Evolutionary conservation across 371 early-diverging fungal genomes (phyloP).

Genomic region (Fennellomyces sp.): DNA sequence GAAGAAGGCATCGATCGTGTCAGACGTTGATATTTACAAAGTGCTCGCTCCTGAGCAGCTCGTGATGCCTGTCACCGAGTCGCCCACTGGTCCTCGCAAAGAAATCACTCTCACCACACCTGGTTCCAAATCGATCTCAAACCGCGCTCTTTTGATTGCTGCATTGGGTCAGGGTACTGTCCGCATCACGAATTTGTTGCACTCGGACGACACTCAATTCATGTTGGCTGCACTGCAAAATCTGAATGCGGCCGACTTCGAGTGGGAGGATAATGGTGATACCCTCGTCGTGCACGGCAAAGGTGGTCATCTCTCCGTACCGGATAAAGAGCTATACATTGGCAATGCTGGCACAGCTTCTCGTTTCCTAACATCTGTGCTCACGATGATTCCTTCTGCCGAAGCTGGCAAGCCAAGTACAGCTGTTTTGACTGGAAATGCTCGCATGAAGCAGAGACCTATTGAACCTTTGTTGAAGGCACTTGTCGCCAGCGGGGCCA

Average conservation of each 20-base stretch:
- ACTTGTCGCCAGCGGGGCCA: slow-evolving; percentile 77
- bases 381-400: slow-evolving; percentile 68
- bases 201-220: slow-evolving; percentile 97
- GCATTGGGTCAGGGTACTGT: slow-evolving; percentile 88
- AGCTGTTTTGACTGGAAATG: slow-evolving; percentile 92
- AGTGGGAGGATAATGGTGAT: slow-evolving; percentile 93
- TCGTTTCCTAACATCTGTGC: slow-evolving; percentile 92
- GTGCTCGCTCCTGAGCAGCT: slow-evolving; percentile 80
- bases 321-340: slow-evolving; percentile 83
- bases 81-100: slow-evolving; percentile 41
- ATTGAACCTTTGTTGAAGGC: slow-evolving; percentile 91
- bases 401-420: slow-evolving; percentile 34
- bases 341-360: slow-evolving; percentile 99
- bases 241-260: slow-evolving; percentile 84
- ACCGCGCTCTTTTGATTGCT: slow-evolving; percentile 92
- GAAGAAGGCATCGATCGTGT: slow-evolving; percentile 78
- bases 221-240: slow-evolving; percentile 93
- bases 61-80: slow-evolving; percentile 67
- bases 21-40: slow-evolving; percentile 82
- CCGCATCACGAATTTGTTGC: slow-evolving; percentile 85
- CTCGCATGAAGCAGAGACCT: slow-evolving; percentile 97
- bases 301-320: slow-evolving; percentile 77
- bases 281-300: slow-evolving; percentile 86
- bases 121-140: slow-evolving; percentile 97
- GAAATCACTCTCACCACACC: slow-evolving; percentile 78